These are phyloP conservation scores for Aspergillus sparsus DNA, from an alignment of 495 filamentous ascomycete species.

Conservation along the genomic window DNA sequence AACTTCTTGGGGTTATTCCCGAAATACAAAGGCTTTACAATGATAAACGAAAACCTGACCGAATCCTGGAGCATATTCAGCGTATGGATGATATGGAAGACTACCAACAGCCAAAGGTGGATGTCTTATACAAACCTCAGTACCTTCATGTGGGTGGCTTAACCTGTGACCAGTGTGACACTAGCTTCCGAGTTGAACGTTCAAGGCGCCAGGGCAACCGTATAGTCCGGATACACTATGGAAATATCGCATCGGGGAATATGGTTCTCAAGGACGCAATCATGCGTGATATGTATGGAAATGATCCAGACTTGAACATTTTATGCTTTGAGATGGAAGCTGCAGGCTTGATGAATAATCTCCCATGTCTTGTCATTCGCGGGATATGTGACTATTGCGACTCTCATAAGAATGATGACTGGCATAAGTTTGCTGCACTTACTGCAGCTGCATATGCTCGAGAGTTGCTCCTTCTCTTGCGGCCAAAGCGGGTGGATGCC, in stretches of 20 bases:
- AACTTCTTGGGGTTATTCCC: too few species aligned
- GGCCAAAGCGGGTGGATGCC: background rate
- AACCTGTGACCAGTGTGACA: too few species aligned
- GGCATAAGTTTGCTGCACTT: slow-evolving; percentile 40
- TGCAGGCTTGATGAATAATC: slow-evolving; percentile 43
- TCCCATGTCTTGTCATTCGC: slow-evolving; percentile 41
- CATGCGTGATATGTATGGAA: slow-evolving; percentile 23
- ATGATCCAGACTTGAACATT: slow-evolving; percentile 17
- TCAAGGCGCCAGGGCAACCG: slow-evolving; percentile 2
- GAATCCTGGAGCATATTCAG: too few species aligned
- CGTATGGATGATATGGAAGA: too few species aligned
- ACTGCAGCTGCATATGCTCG: slow-evolving; percentile 37
- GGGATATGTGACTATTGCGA: slow-evolving; percentile 47
- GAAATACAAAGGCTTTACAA: slow-evolving; percentile 11
- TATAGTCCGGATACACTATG: slow-evolving; percentile 29
- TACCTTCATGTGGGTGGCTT: too few species aligned
- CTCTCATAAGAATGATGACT: slow-evolving; percentile 42
- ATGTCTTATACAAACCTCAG: too few species aligned
- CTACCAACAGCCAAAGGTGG: too few species aligned
- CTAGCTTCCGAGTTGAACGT: background rate
- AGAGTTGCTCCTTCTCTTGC: slow-evolving; percentile 15
- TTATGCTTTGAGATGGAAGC: slow-evolving; percentile 49
- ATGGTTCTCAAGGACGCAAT: slow-evolving; percentile 26
- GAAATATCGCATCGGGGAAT: slow-evolving; percentile 32
- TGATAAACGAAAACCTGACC: too few species aligned